Base-by-base conservation (phyloP, 805 yeast genomes). In the Wickerhamomyces alni region DNA sequence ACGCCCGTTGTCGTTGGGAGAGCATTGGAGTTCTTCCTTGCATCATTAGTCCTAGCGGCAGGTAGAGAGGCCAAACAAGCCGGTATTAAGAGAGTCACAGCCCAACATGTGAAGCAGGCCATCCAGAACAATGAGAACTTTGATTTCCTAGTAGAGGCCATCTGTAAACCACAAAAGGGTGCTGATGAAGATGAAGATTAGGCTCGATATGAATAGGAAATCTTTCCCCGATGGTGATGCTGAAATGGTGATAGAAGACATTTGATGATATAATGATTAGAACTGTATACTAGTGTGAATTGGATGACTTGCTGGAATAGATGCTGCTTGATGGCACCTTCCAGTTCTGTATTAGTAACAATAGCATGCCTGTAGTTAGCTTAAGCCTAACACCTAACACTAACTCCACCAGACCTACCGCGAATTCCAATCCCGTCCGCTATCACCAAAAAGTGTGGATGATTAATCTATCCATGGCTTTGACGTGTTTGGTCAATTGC, bases 1-100 rank as follows among this genome's bases (percentile, higher is more conserved):
- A 94, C 99, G 2, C 99, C 99, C 0, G 84, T 91, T n/a, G 91
- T 91, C 15, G 96, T 93, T 8, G 97, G 98, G 8, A 75, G 96
- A 46, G 96, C 99, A 0, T 69, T 93, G 38, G 98, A 93, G 64
- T 74, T 87, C 44, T 93, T 93, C 59, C 77, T 93, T 74, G 87
- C 95, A 37, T 78, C 93, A 39, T 70, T 93, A 40, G 95, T 93
- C 36, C 89, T 86, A 51, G 87, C 85, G 35, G 74, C 95, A 17
- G 80, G 87, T 37, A 72, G 75, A 30, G 87, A 84, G 46, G 95
- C 97, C 5, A 75, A 80, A 39, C 68, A 68, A 35, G 73, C 77
- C 43, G 93, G 91, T 11, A 80, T 81, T 13, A 82, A 84, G 55
- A 75, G 95, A 49, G 87, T 93, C 13, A 78, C 82, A 17, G 89